Evolutionary conservation across 2,329 filamentous ascomycete species (phyloP), one percentile per base, ranked within the genome.

Genomic region (Laburnicola sp.): DNA sequence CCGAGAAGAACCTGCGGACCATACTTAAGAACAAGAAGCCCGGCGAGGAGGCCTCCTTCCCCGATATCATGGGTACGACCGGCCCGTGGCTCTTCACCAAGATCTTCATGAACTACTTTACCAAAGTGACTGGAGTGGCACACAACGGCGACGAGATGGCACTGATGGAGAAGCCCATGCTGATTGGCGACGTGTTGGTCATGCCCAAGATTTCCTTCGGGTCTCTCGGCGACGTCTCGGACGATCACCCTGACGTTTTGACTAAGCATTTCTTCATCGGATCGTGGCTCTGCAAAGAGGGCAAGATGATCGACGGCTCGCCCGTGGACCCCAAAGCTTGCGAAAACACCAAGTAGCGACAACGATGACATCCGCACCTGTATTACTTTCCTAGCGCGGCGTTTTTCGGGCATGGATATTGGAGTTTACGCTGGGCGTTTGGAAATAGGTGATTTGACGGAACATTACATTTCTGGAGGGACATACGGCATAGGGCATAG

Each of bases 71-170:
- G 45, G 45, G 45, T 22, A 41, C 45, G 5, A 47, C 45, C 6
- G 45, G 45, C 21, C 45, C 45, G 16, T 47, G 45, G 45, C 34
- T 36, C 27, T 47, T 47, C 27, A 47, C 45, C 27, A 47, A 47
- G 36, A 34, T 47, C 36, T 47, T 47, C 45, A 47, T 47, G 45
- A 36, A 47, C 28, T 47, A 47, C 45, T 47, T 47, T 32, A 47
- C 45, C 5, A 28, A 40, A 11, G 28, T 47, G 2, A 47, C 45
- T 16, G 45, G 45, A 7, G 36, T 40, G n/a, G 7, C 10, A 21
- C 45, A 47, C 36, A 47, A 31, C 10, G 45, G 45, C 27, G 36
- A 47, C 23, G 45, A 47, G 30, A 47, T 47, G 45, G 30, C 36
- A 3, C 8, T 26, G 26, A 39, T 47, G 45, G 37, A 47, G 27